These are phyloP conservation scores for Nemania sp. DNA, from an alignment of 2,329 filamentous ascomycete genomes.

Conservation along the genomic window DNA sequence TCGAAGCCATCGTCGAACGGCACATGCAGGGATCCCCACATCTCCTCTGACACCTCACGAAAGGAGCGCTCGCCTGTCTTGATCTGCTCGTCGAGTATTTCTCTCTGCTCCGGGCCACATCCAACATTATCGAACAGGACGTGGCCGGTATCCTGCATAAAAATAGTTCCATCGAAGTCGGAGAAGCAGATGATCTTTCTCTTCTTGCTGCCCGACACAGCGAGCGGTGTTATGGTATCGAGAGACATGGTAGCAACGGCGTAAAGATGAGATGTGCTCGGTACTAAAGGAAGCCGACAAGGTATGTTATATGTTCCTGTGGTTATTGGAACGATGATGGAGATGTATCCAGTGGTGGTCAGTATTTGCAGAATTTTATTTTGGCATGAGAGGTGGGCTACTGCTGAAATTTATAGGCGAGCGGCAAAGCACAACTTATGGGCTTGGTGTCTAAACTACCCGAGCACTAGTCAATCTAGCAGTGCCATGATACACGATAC, in stretches of 20 bases:
- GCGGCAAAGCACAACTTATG: not conserved
- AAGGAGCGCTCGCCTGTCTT: constrained; percentile 67
- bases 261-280: not conserved
- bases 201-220: constrained; percentile 46
- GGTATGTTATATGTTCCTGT: constrained; percentile 3
- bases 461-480: not conserved
- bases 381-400: not conserved
- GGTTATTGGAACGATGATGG: not conserved
- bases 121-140: constrained; percentile 69
- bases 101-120: constrained; percentile 59
- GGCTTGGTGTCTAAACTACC: not conserved
- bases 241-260: constrained; percentile 42
- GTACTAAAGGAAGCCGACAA: not conserved
- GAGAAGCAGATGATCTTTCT: constrained; percentile 63
- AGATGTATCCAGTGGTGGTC: not conserved
- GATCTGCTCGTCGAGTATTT: constrained; percentile 65
- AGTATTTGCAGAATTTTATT: not conserved
- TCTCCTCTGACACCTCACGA: constrained; percentile 71
- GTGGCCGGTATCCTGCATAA: constrained; percentile 72
- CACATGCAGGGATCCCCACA: constrained; percentile 69
- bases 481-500: constrained; percentile 7
- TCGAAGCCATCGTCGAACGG: constrained; percentile 70
- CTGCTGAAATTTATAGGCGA: constrained; percentile 7
- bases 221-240: constrained; percentile 41
- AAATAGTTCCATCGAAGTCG: constrained; percentile 73